These are phyloP conservation scores for Globisporangium barbulae DNA, from an alignment of 352 stramenopile genomes.

Conservation along the genomic window DNA sequence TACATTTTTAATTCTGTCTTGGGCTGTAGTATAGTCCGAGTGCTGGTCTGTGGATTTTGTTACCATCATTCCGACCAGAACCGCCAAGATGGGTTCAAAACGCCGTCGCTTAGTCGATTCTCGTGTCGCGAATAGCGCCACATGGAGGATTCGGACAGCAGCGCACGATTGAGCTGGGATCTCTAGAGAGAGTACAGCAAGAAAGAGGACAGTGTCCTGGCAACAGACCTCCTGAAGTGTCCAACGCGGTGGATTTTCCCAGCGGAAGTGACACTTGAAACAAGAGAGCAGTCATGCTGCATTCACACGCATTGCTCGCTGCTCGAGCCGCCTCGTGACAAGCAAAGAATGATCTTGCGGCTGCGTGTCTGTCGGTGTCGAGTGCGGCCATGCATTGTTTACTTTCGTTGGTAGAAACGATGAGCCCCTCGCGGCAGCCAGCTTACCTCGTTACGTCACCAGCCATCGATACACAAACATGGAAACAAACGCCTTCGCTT, in stretches of 20 bases:
- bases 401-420: no score
- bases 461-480: no score
- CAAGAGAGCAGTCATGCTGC: background rate
- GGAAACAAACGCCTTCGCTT: no score
- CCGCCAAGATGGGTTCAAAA: constrained; percentile 6
- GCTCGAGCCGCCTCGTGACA: no score
- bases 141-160: constrained; percentile 1
- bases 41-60: constrained; percentile 14
- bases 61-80: constrained; percentile 9
- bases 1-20: background rate
- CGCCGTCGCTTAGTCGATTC: background rate
- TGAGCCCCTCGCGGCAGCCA: no score
- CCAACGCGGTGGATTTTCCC: constrained; percentile 4
- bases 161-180: background rate
- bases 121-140: background rate
- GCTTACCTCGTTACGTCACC: no score
- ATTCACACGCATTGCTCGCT: background rate
- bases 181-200: background rate
- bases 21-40: background rate
- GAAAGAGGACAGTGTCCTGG: background rate
- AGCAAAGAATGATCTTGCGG: no score
- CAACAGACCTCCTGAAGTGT: background rate
- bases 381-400: no score
- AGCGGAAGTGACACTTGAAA: background rate
- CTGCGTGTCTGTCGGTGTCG: no score